Conservation (phyloP, 768 basidiomycete genomes). For the Tylopilus cervinicoccineus region DNA sequence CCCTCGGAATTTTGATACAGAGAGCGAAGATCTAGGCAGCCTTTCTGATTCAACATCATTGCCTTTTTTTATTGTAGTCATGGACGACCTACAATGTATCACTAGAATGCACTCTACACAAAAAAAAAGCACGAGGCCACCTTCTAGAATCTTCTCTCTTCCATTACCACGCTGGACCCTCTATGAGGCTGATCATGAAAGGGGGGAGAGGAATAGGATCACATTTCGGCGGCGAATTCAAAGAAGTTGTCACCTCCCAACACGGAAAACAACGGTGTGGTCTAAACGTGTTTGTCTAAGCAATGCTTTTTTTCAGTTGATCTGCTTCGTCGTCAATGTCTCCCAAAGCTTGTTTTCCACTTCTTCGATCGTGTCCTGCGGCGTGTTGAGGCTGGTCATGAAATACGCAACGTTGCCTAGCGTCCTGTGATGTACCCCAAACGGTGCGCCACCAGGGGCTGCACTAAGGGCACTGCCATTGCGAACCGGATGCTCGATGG, state of each 20-base stretch:
- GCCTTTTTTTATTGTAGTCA: too few relatives aligned
- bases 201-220: not conserved
- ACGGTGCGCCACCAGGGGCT: conserved; percentile 51
- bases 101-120: not conserved
- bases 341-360: conserved; percentile 62
- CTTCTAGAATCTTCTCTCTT: too few relatives aligned
- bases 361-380: conserved; percentile 45
- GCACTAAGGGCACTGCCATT: conserved; percentile 31
- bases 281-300: not conserved
- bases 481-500: conserved; percentile 38
- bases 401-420: conserved; percentile 92
- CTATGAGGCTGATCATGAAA: not conserved
- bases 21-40: too few relatives aligned
- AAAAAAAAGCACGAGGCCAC: not conserved
- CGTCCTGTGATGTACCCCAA: conserved; percentile 81
- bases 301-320: not conserved
- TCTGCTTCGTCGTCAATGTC: conserved; percentile 17
- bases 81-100: too few relatives aligned
- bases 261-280: not conserved
- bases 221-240: not conserved
- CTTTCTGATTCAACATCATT: not conserved
- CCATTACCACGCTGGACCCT: not conserved
- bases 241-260: not conserved
- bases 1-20: too few relatives aligned
- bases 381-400: conserved; percentile 84